These are phyloP conservation scores for Larix kaempferi DNA, from an alignment of 75 land plant genomes.

Conservation along the genomic window DNA sequence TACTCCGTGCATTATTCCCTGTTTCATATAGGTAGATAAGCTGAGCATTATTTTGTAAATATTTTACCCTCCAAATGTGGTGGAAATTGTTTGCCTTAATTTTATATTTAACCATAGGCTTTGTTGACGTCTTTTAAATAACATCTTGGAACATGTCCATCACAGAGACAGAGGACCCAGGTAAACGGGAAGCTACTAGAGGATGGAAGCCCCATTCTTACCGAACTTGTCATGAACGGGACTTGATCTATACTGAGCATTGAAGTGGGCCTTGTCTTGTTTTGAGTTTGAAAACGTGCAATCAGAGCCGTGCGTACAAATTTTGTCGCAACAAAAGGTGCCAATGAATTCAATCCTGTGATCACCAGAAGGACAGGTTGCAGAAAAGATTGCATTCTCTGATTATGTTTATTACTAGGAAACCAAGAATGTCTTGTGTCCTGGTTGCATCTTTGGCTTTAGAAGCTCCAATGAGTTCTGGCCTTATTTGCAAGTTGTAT, in stretches of 20 bases:
- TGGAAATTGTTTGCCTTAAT: neutral
- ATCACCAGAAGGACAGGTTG: constrained; percentile 1
- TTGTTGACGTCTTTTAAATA: constrained; percentile 1
- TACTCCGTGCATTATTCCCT: too few relatives aligned
- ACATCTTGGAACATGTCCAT: neutral
- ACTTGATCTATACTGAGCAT: constrained; percentile 12
- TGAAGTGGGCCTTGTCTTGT: neutral
- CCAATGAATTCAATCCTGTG: neutral
- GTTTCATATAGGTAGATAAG: too few relatives aligned
- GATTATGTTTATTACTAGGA: constrained; percentile 1
- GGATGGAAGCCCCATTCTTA: constrained; percentile 30
- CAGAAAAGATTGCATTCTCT: neutral
- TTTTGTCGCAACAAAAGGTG: neutral
- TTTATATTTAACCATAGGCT: neutral
- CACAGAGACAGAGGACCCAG: constrained; percentile 70
- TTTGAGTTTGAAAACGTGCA: neutral
- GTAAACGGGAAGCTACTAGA: constrained; percentile 64
- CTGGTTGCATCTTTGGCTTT: neutral
- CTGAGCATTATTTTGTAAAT: too few relatives aligned
- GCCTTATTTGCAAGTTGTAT: constrained; percentile 12
- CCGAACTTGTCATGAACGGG: constrained; percentile 41
- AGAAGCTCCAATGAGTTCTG: constrained; percentile 14
- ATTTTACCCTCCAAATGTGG: neutral
- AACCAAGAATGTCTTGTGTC: neutral
- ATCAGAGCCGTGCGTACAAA: neutral